Percentiles rank a stretch among this genome's conserved stretches.
These are phyloP conservation scores for Cladophialophora immunda DNA, from an alignment of 2,329 filamentous ascomycete species.

Conservation along the genomic window DNA sequence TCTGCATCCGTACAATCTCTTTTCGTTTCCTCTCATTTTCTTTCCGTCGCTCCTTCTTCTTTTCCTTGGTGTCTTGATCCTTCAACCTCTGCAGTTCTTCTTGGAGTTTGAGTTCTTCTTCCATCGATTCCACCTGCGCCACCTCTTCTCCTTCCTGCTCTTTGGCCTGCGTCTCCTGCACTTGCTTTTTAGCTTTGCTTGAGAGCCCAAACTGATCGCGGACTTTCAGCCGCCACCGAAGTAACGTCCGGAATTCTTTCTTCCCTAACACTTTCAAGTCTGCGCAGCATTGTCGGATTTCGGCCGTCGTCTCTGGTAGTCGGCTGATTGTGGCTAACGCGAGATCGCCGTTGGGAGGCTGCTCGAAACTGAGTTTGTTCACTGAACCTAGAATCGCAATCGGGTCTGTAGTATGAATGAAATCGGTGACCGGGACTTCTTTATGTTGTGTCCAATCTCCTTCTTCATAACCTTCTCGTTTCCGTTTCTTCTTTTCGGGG, in stretches of 20 bases:
- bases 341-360: conserved; percentile 81
- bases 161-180: conserved; percentile 46
- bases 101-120: conserved; percentile 90
- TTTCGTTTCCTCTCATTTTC: conserved; percentile 95
- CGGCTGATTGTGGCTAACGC: conserved; percentile 86
- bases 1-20: conserved; percentile 94
- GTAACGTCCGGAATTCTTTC: conserved; percentile 89
- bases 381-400: conserved; percentile 88
- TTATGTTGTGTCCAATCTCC: conserved; percentile 94
- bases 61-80: conserved; percentile 78
- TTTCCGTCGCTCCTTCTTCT: conserved; percentile 81
- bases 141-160: conserved; percentile 73
- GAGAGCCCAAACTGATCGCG: conserved; percentile 87
- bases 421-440: conserved; percentile 85
- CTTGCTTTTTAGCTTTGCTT: conserved; percentile 53
- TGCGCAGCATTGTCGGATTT: conserved; percentile 78
- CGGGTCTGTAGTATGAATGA: conserved; percentile 91
- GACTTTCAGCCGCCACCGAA: conserved; percentile 89
- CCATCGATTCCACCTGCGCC: conserved; percentile 86
- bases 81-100: conserved; percentile 84
- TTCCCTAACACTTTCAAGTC: conserved; percentile 91
- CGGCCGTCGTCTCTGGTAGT: conserved; percentile 83
- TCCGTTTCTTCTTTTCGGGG: conserved; percentile 95
- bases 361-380: conserved; percentile 84
- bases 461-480: conserved; percentile 97